phyloP scores from a whole-genome alignment of 495 filamentous ascomycete species.

The Apodospora peruviana region DNA sequence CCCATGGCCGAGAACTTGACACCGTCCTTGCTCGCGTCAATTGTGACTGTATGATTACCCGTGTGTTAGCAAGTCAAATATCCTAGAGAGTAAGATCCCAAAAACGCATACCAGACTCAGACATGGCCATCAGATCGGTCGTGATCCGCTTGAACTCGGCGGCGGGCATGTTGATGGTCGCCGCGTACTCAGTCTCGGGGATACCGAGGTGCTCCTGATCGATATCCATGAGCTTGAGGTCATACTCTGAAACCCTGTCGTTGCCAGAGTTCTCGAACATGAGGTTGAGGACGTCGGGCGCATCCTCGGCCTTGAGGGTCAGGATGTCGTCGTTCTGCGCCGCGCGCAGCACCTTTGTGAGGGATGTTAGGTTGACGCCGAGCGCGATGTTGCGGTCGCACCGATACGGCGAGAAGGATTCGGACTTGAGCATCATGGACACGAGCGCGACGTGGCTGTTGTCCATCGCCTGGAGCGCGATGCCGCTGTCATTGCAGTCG shows the following conservation, averaged over 20 bases:
- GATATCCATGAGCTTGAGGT: constrained; percentile 99
- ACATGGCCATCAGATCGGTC: constrained; percentile 81
- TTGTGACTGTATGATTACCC: constrained; percentile 58
- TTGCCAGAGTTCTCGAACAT: constrained; percentile 86
- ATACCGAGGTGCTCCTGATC: constrained; percentile 99
- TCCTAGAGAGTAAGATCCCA: background rate
- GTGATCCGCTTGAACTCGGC: constrained; percentile 93
- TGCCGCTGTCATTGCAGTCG: constrained; percentile 99
- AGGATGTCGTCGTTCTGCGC: constrained; percentile 94
- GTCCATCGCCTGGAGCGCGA: constrained; percentile 99
- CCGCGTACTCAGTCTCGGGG: constrained; percentile 95
- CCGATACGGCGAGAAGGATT: constrained; percentile 92
- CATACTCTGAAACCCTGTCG: constrained; percentile 93
- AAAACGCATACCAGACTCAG: constrained; percentile 73
- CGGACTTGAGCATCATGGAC: constrained; percentile 95
- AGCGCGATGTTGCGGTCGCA: constrained; percentile 99
- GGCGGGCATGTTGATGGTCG: constrained; percentile 82
- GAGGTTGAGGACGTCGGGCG: constrained; percentile 90
- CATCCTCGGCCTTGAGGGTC: constrained; percentile 95
- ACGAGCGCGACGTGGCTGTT: constrained; percentile 99
- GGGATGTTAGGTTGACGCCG: constrained; percentile 90
- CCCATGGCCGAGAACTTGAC: constrained; percentile 92
- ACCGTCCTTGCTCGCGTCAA: constrained; percentile 95
- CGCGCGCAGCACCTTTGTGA: constrained; percentile 94
- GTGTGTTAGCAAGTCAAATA: constrained; percentile 3